Evolutionary conservation across 2,329 filamentous ascomycete genomes (phyloP).

Genomic region (Phaeomoniella chlamydospora): DNA sequence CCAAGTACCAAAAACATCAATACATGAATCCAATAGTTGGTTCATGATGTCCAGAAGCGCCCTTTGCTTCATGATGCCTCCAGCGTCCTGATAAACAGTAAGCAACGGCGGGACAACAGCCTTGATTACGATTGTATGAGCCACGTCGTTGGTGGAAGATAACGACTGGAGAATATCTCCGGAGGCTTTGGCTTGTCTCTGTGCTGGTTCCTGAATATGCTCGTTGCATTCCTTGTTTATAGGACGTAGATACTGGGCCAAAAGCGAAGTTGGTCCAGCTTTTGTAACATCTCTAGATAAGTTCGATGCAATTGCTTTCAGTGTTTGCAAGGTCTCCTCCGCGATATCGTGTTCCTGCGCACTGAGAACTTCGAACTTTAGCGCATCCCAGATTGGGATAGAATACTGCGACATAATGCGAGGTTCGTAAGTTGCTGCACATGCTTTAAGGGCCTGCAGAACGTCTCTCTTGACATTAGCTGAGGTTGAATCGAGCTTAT

Average conservation of each 20-base stretch:
- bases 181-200: slow-evolving; percentile 52
- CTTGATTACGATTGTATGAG: slow-evolving; percentile 41
- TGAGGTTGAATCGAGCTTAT: slow-evolving; percentile 56
- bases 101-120: slow-evolving; percentile 43
- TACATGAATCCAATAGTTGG: slow-evolving; percentile 42
- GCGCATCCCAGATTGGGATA: slow-evolving; percentile 50
- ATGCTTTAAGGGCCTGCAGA: slow-evolving; percentile 46
- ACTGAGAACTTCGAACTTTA: slow-evolving; percentile 57
- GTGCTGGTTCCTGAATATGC: slow-evolving; percentile 52
- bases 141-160: slow-evolving; percentile 37
- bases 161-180: slow-evolving; percentile 45
- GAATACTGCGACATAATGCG: slow-evolving; percentile 47
- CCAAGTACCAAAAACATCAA: slow-evolving; percentile 43
- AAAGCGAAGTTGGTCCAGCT: slow-evolving; percentile 17
- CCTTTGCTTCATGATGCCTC: slow-evolving; percentile 47
- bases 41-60: slow-evolving; percentile 48
- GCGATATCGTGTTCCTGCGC: slow-evolving; percentile 52
- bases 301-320: slow-evolving; percentile 40
- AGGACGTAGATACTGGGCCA: slow-evolving; percentile 41
- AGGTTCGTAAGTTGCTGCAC: slow-evolving; percentile 43
- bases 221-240: slow-evolving; percentile 55
- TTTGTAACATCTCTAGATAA: slow-evolving; percentile 30
- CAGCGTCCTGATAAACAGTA: slow-evolving; percentile 44
- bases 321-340: slow-evolving; percentile 39
- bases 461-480: slow-evolving; percentile 57